These are phyloP conservation scores for Metschnikowia anglica DNA, from an alignment of 805 yeast genomes.

Conservation along the genomic window DNA sequence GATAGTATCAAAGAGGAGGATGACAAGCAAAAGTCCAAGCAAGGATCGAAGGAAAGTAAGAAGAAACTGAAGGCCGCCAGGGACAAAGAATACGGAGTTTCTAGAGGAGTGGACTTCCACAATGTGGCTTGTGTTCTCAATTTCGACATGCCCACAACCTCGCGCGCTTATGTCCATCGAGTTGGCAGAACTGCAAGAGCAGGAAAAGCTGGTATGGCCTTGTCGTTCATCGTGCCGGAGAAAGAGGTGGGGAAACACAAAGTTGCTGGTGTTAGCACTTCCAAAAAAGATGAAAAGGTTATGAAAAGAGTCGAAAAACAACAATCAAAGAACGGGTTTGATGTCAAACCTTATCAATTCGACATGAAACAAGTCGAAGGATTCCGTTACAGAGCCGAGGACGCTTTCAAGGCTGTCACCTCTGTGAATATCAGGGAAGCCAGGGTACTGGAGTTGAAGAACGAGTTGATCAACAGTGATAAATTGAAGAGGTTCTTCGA, in stretches of 20 bases:
- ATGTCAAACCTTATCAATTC: conserved; percentile 82
- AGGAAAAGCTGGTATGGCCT: conserved; percentile 90
- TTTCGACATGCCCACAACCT: conserved; percentile 88
- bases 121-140: conserved; percentile 96
- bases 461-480: conserved; percentile 83
- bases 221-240: conserved; percentile 84
- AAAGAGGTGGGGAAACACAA: conserved; percentile 89
- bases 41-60: conserved; percentile 9
- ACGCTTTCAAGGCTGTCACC: conserved; percentile 94
- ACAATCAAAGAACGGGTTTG: conserved; percentile 71
- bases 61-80: conserved; percentile 35
- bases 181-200: conserved; percentile 98
- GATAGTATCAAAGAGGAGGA: conserved; percentile 15
- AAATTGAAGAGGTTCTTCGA: conserved; percentile 92
- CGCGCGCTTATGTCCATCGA: conserved; percentile 88
- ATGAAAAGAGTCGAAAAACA: conserved; percentile 72
- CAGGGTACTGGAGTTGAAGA: conserved; percentile 80
- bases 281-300: conserved; percentile 85
- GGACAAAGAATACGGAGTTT: conserved; percentile 86
- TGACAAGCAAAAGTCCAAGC: conserved; percentile 17
- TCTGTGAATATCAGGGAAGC: conserved; percentile 89
- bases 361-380: conserved; percentile 92
- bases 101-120: conserved; percentile 94
- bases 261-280: conserved; percentile 65
- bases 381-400: conserved; percentile 94